Percentiles rank a stretch among this genome's conserved stretches.
Evolutionary conservation across 768 basidiomycete species (phyloP).

Genomic region (Kwoniella newhampshirensis): DNA sequence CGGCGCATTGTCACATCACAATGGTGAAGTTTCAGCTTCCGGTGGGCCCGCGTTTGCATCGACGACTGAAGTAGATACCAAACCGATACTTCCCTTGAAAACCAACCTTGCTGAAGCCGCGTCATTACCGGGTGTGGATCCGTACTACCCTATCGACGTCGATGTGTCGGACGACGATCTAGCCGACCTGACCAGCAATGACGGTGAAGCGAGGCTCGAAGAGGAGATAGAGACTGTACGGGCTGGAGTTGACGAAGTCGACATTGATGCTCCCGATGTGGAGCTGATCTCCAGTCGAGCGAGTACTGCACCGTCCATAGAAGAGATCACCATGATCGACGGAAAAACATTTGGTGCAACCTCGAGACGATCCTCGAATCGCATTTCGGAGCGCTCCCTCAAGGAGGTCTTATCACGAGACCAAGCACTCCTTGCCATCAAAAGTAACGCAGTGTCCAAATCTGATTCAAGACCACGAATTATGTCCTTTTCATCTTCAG

Average conservation of each 20-base stretch:
- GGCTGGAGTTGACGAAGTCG: conserved; percentile 6
- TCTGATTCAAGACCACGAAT: too few relatives aligned
- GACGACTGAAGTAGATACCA: background rate
- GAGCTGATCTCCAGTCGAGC: conserved; percentile 1
- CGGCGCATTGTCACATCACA: too few relatives aligned
- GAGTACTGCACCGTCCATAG: conserved; percentile 9
- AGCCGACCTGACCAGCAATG: conserved; percentile 10
- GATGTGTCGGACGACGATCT: conserved; percentile 14
- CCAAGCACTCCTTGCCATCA: too few relatives aligned
- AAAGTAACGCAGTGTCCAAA: too few relatives aligned
- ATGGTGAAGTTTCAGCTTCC: conserved; percentile 1
- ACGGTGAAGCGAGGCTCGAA: conserved; percentile 2
- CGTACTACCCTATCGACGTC: conserved; percentile 2
- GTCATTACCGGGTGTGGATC: background rate
- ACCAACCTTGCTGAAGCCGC: too few relatives aligned
- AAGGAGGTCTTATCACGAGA: too few relatives aligned
- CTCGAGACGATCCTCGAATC: background rate
- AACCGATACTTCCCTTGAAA: background rate
- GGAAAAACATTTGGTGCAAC: background rate
- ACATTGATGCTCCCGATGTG: background rate
- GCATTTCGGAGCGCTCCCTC: background rate
- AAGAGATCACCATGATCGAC: conserved; percentile 4
- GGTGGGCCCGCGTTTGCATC: background rate
- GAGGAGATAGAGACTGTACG: background rate
- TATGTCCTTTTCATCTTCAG: too few relatives aligned